A percentile compares a stretch with the other conserved stretches of the same genome.
These are phyloP conservation scores for Syzygium grande DNA, from an alignment of 345 rosid species.

Conservation along the genomic window DNA sequence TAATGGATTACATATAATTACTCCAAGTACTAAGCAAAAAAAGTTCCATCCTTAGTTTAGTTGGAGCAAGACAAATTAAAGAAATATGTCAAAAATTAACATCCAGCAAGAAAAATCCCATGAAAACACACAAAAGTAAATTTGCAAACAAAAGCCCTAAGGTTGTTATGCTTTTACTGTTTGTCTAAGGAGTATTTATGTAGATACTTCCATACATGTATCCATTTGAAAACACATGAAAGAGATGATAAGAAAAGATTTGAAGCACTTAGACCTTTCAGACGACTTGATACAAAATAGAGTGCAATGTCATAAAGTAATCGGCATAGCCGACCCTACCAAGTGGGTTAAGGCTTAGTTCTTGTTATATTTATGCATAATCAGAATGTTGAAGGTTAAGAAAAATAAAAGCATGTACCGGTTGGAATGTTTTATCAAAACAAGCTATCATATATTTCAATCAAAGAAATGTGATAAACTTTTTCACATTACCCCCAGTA, in stretches of 20 bases:
- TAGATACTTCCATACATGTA: background rate
- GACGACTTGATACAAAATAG: background rate
- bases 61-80: background rate
- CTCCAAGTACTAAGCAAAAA: background rate
- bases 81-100: background rate
- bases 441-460: background rate
- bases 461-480: background rate
- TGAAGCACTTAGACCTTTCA: background rate
- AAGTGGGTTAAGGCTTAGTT: background rate
- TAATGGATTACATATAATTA: background rate
- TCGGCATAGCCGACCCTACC: background rate
- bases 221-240: background rate
- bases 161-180: background rate
- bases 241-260: background rate
- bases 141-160: background rate
- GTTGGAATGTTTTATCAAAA: background rate
- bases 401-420: background rate
- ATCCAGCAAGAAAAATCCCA: background rate
- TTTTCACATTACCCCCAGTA: conserved; percentile 55
- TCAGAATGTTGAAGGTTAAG: background rate
- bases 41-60: background rate
- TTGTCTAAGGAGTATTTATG: background rate
- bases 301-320: background rate
- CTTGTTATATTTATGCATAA: background rate
- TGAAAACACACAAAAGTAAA: background rate